Evolutionary conservation across 1,284 basidiomycete species (phyloP).

Genomic region (Cryptococcus jaspeensis): DNA sequence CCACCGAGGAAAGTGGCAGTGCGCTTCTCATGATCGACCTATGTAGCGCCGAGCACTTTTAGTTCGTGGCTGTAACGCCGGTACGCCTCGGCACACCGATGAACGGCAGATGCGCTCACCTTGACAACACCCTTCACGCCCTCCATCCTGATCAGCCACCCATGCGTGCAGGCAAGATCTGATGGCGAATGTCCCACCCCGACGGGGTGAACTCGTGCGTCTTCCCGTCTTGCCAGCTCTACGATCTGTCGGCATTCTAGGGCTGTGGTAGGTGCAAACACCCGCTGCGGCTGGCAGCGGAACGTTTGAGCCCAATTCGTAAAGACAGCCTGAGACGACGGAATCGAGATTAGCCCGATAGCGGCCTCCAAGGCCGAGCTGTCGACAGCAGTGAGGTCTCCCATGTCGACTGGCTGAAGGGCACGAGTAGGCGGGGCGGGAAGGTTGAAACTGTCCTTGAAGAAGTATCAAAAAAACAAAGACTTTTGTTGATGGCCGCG

Average conservation of each 20-base stretch:
- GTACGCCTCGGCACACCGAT: background rate
- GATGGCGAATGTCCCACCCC: constrained; percentile 91
- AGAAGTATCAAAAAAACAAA: background rate
- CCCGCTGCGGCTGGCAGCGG: constrained; percentile 50
- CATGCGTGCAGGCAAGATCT: constrained; percentile 83
- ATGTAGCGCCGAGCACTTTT: background rate
- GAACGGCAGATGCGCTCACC: constrained; percentile 56
- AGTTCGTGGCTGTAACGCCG: background rate
- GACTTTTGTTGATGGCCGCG: too few relatives aligned
- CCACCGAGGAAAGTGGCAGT: constrained; percentile 67
- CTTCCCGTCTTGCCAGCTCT: constrained; percentile 75
- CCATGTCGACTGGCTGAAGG: background rate
- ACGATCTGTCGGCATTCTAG: constrained; percentile 74
- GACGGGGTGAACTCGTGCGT: constrained; percentile 71
- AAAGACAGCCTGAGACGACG: constrained; percentile 42
- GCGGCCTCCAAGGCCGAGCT: constrained; percentile 21
- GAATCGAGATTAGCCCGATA: constrained; percentile 34
- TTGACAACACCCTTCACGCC: constrained; percentile 67
- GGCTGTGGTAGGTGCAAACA: constrained; percentile 75
- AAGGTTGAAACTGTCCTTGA: background rate
- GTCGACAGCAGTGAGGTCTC: constrained; percentile 5
- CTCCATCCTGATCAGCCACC: constrained; percentile 76
- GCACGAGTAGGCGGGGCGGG: background rate
- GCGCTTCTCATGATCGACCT: constrained; percentile 71
- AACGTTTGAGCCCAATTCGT: constrained; percentile 59